Evolutionary conservation across 371 early-diverging fungal genomes (phyloP).

Genomic region (Ecytonucleospora hepatopenaei): DNA sequence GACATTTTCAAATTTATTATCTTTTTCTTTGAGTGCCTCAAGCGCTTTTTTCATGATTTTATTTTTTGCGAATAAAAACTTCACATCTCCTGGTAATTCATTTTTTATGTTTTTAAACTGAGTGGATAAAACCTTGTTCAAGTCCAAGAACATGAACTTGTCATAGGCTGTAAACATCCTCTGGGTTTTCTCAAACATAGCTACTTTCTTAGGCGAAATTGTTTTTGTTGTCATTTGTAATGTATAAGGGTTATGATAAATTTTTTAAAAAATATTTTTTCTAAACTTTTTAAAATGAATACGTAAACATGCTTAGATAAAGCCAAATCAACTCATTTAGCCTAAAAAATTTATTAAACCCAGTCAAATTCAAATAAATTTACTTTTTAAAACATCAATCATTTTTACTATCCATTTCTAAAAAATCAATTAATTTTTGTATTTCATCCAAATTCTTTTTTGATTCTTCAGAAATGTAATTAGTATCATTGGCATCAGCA

Average conservation of each 20-base stretch:
- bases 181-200: slow-evolving; percentile 42
- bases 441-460: too few species aligned
- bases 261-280: neutral
- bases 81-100: slow-evolving; percentile 74
- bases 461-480: too few species aligned
- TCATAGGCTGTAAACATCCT: slow-evolving; percentile 44
- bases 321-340: too few species aligned
- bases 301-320: too few species aligned
- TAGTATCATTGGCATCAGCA: too few species aligned
- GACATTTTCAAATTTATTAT: slow-evolving; percentile 68
- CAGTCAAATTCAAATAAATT: too few species aligned
- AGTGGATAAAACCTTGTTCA: slow-evolving; percentile 97
- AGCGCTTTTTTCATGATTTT: slow-evolving; percentile 94
- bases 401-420: too few species aligned
- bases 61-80: slow-evolving; percentile 98
- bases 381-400: too few species aligned
- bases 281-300: neutral
- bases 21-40: slow-evolving; percentile 60
- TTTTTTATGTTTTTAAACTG: slow-evolving; percentile 95
- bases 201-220: slow-evolving; percentile 35
- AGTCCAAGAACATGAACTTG: slow-evolving; percentile 80
- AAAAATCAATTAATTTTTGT: too few species aligned
- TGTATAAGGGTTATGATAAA: slow-evolving; percentile 13
- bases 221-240: slow-evolving; percentile 16
- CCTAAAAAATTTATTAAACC: too few species aligned